Evolutionary conservation across 1,139 yeast species (phyloP).

Genomic region (Yamadazyma songkhlaensis): DNA sequence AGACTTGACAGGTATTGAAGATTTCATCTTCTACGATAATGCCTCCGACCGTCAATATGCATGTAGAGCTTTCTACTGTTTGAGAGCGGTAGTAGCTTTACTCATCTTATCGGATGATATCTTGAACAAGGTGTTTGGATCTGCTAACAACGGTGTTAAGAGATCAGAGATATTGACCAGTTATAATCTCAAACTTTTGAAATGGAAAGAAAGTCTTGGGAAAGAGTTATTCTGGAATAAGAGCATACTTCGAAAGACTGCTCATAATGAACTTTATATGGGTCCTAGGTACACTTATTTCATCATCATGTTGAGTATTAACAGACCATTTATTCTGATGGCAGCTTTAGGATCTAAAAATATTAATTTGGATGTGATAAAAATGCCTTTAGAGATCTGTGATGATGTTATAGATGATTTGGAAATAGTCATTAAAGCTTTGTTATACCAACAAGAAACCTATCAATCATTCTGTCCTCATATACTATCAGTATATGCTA

Average conservation of each 20-base stretch:
- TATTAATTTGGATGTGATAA: conserved; percentile 6
- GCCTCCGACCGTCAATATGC: conserved; percentile 10
- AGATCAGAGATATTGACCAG: conserved; percentile 8
- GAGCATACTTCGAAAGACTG: conserved; percentile 9
- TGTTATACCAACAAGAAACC: conserved; percentile 4
- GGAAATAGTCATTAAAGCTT: conserved; percentile 10
- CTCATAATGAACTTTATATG: conserved; percentile 13
- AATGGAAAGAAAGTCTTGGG: conserved; percentile 9
- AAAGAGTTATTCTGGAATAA: conserved; percentile 11
- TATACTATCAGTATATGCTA: conserved; percentile 10
- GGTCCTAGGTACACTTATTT: conserved; percentile 13
- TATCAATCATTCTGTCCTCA: conserved; percentile 10
- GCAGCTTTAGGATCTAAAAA: conserved; percentile 11
- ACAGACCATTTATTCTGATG: conserved; percentile 13
- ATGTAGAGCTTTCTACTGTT: conserved; percentile 11
- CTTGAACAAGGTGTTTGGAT: conserved; percentile 10
- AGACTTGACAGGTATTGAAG: conserved; percentile 13
- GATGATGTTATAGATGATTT: conserved; percentile 13
- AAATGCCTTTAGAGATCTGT: conserved; percentile 10
- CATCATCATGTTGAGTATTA: conserved; percentile 12
- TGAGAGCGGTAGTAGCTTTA: conserved; percentile 11
- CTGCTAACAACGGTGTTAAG: conserved; percentile 4
- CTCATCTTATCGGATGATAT: conserved; percentile 11
- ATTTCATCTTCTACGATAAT: conserved; percentile 11
- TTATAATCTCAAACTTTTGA: conserved; percentile 8